Evolutionary conservation across 768 basidiomycete genomes (phyloP).

Genomic region (Hygrocybe punicea): DNA sequence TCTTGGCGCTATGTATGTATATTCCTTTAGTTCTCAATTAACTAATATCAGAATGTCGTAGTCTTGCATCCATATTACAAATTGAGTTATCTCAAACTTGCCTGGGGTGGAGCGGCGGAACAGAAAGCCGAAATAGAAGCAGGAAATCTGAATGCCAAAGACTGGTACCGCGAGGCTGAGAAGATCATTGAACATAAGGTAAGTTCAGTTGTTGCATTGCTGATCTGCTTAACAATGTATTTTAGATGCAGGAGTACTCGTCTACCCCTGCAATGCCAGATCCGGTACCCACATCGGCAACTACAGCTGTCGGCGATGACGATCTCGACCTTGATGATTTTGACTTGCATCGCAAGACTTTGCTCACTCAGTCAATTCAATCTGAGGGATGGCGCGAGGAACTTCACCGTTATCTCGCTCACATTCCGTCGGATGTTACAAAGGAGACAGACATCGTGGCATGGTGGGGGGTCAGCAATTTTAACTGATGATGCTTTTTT

Average conservation of each 20-base stretch:
- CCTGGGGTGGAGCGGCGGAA: constrained; percentile 28
- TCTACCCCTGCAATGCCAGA: background rate
- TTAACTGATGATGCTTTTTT: no score
- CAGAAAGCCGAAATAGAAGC: constrained; percentile 13
- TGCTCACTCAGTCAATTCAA: background rate
- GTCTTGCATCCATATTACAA: constrained; percentile 34
- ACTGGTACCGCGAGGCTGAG: constrained; percentile 22
- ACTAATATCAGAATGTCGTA: no score
- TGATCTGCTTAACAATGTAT: constrained; percentile 12
- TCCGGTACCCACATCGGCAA: no score
- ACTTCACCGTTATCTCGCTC: constrained; percentile 1
- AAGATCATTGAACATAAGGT: no score
- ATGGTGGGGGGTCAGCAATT: constrained; percentile 10
- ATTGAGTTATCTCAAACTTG: constrained; percentile 19
- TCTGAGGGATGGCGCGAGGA: constrained; percentile 2
- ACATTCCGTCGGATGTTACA: constrained; percentile 3
- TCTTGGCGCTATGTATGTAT: constrained; percentile 9
- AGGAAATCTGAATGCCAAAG: constrained; percentile 14
- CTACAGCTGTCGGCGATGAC: no score
- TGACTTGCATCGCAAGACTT: constrained; percentile 4
- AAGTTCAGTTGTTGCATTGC: no score
- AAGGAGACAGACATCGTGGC: constrained; percentile 5
- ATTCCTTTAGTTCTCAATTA: background rate
- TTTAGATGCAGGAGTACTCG: background rate
- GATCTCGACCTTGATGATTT: background rate